Conservation (phyloP, 805 yeast genomes). For the Henningerozyma blattae region DNA sequence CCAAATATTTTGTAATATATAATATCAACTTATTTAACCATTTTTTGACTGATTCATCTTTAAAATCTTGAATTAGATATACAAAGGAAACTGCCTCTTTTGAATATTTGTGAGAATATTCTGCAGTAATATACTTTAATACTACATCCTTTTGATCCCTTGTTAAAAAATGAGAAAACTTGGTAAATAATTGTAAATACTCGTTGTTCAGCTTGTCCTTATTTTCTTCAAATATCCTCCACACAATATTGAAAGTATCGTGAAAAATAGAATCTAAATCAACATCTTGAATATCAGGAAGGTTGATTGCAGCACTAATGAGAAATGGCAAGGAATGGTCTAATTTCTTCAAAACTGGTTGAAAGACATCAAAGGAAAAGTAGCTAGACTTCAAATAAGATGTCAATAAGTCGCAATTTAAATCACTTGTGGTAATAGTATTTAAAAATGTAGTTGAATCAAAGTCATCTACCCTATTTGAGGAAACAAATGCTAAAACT, state of each 20-base stretch:
- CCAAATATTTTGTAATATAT: slow-evolving; percentile 50
- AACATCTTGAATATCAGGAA: no score
- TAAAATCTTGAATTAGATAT: slow-evolving; percentile 5
- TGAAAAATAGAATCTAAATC: no score
- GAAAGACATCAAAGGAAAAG: slow-evolving; percentile 3
- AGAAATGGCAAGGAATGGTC: no score
- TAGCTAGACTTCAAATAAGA: slow-evolving; percentile 7
- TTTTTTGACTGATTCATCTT: slow-evolving; percentile 11
- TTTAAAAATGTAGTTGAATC: slow-evolving; percentile 3
- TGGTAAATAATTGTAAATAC: slow-evolving; percentile 6
- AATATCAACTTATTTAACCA: slow-evolving; percentile 53
- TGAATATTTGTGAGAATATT: slow-evolving; percentile 20
- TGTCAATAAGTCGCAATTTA: slow-evolving; percentile 3
- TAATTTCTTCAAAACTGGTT: slow-evolving; percentile 1
- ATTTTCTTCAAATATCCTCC: no score
- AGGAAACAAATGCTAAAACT: slow-evolving; percentile 3
- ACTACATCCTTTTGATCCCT: slow-evolving; percentile 15
- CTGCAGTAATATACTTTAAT: slow-evolving; percentile 20
- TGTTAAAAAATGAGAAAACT: slow-evolving; percentile 2
- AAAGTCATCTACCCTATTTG: slow-evolving; percentile 6
- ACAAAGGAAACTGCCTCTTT: slow-evolving; percentile 20
- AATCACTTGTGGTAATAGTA: slow-evolving; percentile 1
- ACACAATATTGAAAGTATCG: no score
- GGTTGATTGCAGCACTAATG: no score
- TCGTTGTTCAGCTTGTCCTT: neutral